Percentiles rank a stretch among this genome's conserved stretches.
Evolutionary conservation across 139 green algal species (phyloP).

Genomic region (Nannochloris sp.): DNA sequence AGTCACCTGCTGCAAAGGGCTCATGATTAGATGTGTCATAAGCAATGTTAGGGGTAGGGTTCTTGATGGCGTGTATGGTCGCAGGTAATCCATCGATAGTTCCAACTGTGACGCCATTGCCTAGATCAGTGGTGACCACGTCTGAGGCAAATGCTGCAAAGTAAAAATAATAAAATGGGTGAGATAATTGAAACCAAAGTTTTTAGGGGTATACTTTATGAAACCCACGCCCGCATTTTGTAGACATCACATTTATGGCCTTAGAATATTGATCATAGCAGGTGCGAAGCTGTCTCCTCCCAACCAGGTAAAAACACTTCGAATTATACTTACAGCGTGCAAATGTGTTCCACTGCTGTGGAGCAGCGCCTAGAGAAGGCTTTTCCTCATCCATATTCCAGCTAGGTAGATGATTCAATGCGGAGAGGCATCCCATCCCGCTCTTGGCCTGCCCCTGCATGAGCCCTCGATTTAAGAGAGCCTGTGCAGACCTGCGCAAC

Average conservation of each 20-base stretch:
- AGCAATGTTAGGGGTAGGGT: constrained; percentile 53
- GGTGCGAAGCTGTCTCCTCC: too few relatives aligned
- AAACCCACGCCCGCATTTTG: background rate
- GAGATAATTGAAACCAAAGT: too few relatives aligned
- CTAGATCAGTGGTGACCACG: background rate
- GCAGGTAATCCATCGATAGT: constrained; percentile 29
- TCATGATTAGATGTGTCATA: constrained; percentile 86
- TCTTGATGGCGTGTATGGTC: constrained; percentile 59
- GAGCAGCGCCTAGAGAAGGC: background rate
- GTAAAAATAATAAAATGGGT: background rate
- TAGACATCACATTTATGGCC: too few relatives aligned
- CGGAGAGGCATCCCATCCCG: background rate
- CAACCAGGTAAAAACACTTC: too few relatives aligned
- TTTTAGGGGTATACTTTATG: background rate
- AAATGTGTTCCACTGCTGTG: too few relatives aligned
- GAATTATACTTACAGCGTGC: too few relatives aligned
- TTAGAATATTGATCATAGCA: too few relatives aligned
- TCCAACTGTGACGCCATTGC: background rate
- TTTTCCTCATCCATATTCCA: background rate
- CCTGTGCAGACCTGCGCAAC: constrained; percentile 15
- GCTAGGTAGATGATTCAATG: constrained; percentile 5
- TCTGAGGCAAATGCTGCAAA: constrained; percentile 27
- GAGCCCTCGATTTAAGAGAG: constrained; percentile 10
- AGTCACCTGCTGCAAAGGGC: constrained; percentile 72
- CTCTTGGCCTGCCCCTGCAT: background rate